Conservation (phyloP, 2,329 filamentous ascomycete genomes). For the Apiospora phragmitis region DNA sequence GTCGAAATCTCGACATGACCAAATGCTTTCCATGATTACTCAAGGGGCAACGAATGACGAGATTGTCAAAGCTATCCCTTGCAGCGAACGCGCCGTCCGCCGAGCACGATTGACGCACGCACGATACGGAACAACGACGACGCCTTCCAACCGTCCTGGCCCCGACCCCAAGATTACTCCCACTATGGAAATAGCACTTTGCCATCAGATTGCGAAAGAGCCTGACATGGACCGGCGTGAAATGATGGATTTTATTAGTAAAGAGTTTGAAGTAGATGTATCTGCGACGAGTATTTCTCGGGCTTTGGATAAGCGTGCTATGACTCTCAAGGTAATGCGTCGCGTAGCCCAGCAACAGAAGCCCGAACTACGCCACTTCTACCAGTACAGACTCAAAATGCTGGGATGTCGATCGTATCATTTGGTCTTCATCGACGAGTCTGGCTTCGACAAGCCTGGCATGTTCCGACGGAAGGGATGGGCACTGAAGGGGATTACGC, state of each 20-base stretch:
- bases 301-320: too few relatives aligned
- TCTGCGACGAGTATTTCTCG: too few relatives aligned
- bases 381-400: slow-evolving; percentile 14
- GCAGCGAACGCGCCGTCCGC: neutral
- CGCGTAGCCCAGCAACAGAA: slow-evolving; percentile 13
- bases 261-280: slow-evolving; percentile 12
- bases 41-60: neutral
- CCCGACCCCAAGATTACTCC: neutral
- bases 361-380: slow-evolving; percentile 14
- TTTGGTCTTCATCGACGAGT: slow-evolving; percentile 12
- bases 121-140: neutral
- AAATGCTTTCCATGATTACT: neutral
- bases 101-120: neutral
- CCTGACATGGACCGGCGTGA: neutral
- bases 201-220: neutral
- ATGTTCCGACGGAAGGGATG: slow-evolving; percentile 13
- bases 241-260: slow-evolving; percentile 11
- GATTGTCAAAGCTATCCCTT: neutral
- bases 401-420: slow-evolving; percentile 11
- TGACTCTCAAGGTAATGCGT: slow-evolving; percentile 13
- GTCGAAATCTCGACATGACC: neutral
- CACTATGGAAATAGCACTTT: neutral
- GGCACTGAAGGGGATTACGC: slow-evolving; percentile 8
- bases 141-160: neutral
- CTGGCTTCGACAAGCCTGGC: slow-evolving; percentile 9